Evolutionary conservation across 2,329 filamentous ascomycete species (phyloP).

Genomic region (Arthrobotrys pseudoclavata): DNA sequence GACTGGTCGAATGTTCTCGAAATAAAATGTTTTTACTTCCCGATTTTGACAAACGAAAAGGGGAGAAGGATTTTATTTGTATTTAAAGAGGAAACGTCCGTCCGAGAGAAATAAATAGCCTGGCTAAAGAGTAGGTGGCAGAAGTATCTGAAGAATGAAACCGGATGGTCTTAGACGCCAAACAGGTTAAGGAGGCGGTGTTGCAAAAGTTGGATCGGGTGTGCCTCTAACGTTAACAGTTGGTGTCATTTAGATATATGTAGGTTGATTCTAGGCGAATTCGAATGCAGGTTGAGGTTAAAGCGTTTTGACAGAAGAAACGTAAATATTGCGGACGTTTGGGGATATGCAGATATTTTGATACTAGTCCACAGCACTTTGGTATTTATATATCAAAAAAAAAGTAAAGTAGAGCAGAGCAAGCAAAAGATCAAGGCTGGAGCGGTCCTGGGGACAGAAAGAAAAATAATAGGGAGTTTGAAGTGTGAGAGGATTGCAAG

Average conservation of each 20-base stretch:
- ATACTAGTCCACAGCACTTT: neutral
- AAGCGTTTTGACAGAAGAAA: slow-evolving; percentile 12
- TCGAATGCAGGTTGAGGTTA: slow-evolving; percentile 2
- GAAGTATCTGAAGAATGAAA: slow-evolving; percentile 23
- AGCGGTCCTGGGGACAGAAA: neutral
- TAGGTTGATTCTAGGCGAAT: slow-evolving; percentile 27
- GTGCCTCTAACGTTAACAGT: slow-evolving; percentile 36
- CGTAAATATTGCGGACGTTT: slow-evolving; percentile 15
- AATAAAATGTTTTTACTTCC: slow-evolving; percentile 15
- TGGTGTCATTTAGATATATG: slow-evolving; percentile 57
- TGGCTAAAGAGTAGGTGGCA: slow-evolving; percentile 3
- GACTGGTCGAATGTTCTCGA: slow-evolving; percentile 17
- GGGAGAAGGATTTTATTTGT: neutral
- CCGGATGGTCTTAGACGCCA: slow-evolving; percentile 27
- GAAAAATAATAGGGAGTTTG: slow-evolving; percentile 9
- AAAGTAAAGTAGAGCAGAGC: neutral
- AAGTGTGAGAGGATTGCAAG: slow-evolving; percentile 30
- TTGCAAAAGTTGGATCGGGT: slow-evolving; percentile 52
- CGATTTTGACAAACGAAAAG: slow-evolving; percentile 27
- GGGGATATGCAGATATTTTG: slow-evolving; percentile 11
- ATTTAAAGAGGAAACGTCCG: neutral
- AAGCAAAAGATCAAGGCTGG: neutral
- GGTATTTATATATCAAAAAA: slow-evolving; percentile 19
- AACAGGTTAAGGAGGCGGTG: slow-evolving; percentile 53
- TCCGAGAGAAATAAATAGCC: neutral